A percentile compares a stretch with the other conserved stretches of the same genome.
phyloP scores from a whole-genome alignment of 1,284 basidiomycete genomes.

The Cerioporus squamosus region DNA sequence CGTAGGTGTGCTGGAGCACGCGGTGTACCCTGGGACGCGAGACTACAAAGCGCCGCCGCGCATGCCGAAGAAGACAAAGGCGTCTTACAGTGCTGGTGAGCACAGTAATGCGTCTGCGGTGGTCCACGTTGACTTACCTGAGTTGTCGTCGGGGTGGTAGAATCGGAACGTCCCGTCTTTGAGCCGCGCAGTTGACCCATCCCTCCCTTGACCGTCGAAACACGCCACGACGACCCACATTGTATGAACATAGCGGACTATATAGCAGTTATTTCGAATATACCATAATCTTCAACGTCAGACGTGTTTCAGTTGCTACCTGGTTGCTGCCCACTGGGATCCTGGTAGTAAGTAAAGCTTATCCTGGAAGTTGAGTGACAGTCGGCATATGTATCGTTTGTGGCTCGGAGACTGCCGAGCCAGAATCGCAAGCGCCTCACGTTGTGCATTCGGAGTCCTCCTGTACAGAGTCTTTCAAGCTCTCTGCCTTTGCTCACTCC shows the following conservation, averaged over 20 bases:
- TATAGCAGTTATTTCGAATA: neutral
- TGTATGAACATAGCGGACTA: conserved; percentile 12
- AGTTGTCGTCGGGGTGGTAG: neutral
- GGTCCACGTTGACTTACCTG: neutral
- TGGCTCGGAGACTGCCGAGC: conserved; percentile 2
- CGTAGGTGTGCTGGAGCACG: conserved; percentile 24
- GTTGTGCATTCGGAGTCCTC: too few species aligned
- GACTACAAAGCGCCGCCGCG: conserved; percentile 19
- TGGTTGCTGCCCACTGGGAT: neutral
- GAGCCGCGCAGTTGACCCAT: neutral
- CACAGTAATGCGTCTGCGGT: too few species aligned
- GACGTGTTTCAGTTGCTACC: too few species aligned
- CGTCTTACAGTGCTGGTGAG: conserved; percentile 2
- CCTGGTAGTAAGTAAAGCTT: too few species aligned
- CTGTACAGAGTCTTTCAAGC: neutral
- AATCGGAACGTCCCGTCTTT: neutral
- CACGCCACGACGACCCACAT: neutral
- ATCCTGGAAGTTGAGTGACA: too few species aligned
- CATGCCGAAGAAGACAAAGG: conserved; percentile 6
- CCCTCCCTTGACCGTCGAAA: too few species aligned
- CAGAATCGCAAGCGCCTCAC: neutral
- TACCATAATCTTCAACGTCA: too few species aligned
- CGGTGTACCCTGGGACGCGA: conserved; percentile 20
- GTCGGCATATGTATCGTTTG: too few species aligned
- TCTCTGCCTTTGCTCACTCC: neutral